Base-by-base conservation (phyloP, 495 filamentous ascomycete species). In the Parathielavia hyrcaniae region DNA sequence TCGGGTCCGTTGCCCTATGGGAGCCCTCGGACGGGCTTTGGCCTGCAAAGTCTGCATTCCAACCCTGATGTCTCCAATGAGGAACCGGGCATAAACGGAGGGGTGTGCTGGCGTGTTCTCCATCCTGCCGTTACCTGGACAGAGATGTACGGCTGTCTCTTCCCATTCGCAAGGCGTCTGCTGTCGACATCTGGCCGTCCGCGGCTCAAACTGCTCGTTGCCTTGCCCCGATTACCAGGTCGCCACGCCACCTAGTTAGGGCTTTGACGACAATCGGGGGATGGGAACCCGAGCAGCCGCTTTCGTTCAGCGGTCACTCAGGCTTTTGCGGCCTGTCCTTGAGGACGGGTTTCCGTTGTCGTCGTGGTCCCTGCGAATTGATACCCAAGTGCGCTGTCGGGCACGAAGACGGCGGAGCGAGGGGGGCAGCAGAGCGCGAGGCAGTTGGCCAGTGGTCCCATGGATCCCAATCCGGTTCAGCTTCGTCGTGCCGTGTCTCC, bases 381-480 rank as follows among this genome's bases (percentile, higher is more conserved):
- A 38, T 71, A 69, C 69, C 69, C 67, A 71, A 71, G 57, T 53
- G 16, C 56, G 59, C 36, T 58, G 58, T 71, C 67, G 65, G 69
- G 69, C 67, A 71, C 53, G 50, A 69, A 71, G 64, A 47, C 51
- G 26, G 55, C 55, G 44, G 51, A 56, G 61, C 40, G 46, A 51
- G 43, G 48, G 44, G 47, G n/a, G n/a, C n/a, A 34, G 49, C 19
- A 55, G 55, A 22, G 50, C 17, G 51, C 34, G 53, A 49, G 44
- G 32, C 55, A 41, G 60, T 53, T 59, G 57, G 63, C 55, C 50
- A 57, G 53, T 55, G 52, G 53, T 34, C 17, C 8, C 59, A 56
- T 46, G 44, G 16, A 9, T 17, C 51, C 51, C 51, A 53, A 45
- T 53, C 64, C 55, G 43, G 56, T 39, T 43, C 64, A 54, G 58